Conservation (phyloP, 192 early-diverging fungal species). For the Backusella macrospora region DNA sequence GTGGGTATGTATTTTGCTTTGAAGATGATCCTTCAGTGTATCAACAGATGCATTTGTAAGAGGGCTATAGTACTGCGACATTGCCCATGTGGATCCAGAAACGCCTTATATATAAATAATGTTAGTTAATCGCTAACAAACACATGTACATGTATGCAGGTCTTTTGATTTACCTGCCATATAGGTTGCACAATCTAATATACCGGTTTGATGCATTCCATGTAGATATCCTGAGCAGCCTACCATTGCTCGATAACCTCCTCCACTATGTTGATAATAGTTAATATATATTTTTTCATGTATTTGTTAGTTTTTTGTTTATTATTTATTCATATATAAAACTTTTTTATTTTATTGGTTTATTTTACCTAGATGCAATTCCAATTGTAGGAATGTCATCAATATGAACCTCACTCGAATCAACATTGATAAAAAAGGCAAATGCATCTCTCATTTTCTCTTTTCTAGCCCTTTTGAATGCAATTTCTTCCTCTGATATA, state of each 20-base stretch:
- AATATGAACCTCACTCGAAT: conserved; percentile 57
- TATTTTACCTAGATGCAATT: conserved; percentile 59
- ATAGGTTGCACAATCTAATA: conserved; percentile 72
- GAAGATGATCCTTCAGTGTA: conserved; percentile 38
- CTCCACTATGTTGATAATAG: conserved; percentile 51
- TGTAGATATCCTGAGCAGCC: conserved; percentile 67
- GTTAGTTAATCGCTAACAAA: conserved; percentile 23
- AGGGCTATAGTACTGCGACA: conserved; percentile 51
- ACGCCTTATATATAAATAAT: conserved; percentile 41
- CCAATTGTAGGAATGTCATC: conserved; percentile 74
- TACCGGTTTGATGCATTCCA: conserved; percentile 62
- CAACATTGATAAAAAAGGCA: conserved; percentile 76
- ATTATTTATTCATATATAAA: not conserved
- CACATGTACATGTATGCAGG: not conserved
- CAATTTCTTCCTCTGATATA: conserved; percentile 49
- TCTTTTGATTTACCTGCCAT: conserved; percentile 55
- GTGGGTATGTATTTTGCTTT: conserved; percentile 48
- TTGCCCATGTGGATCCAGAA: conserved; percentile 64
- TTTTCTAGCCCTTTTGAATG: conserved; percentile 48
- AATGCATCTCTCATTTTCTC: conserved; percentile 60
- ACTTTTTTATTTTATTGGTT: not conserved
- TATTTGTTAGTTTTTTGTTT: not conserved
- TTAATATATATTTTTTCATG: not conserved
- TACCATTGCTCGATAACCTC: conserved; percentile 83
- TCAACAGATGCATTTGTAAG: conserved; percentile 41